These are phyloP conservation scores for Aspergillus flavus DNA, from an alignment of 2,329 filamentous ascomycete species.

Conservation along the genomic window DNA sequence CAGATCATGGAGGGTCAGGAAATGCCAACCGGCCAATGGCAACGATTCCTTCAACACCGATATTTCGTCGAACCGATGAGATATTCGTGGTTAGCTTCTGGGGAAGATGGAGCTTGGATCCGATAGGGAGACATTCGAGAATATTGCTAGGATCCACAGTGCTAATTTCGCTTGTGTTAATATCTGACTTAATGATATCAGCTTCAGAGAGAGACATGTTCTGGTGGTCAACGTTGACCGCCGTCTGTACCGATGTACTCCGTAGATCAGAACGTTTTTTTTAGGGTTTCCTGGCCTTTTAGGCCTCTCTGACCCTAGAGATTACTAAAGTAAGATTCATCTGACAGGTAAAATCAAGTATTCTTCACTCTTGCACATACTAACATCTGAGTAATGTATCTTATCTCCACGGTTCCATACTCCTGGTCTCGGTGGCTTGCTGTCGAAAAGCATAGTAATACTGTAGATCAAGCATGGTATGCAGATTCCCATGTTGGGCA, in stretches of 20 bases:
- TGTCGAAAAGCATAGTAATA: conserved; percentile 7
- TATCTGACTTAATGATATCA: neutral
- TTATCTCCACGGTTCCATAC: conserved; percentile 10
- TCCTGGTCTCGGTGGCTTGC: conserved; percentile 2
- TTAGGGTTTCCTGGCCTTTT: neutral
- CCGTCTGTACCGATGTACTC: neutral
- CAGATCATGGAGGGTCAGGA: neutral
- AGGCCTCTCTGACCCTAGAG: neutral
- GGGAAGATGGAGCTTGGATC: conserved; percentile 13
- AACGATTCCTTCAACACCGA: conserved; percentile 14
- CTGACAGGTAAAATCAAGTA: neutral
- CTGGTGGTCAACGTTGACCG: neutral
- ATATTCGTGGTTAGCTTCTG: conserved; percentile 15
- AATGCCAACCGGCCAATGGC: conserved; percentile 8
- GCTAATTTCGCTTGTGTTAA: conserved; percentile 8
- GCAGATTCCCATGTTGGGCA: conserved; percentile 15
- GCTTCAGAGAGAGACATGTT: neutral
- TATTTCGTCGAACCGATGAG: conserved; percentile 9
- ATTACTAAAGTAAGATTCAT: neutral
- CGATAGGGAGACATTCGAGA: conserved; percentile 15
- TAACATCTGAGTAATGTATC: neutral
- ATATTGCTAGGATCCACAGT: conserved; percentile 10
- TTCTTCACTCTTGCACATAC: neutral
- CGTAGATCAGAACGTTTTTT: neutral
- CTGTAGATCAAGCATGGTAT: conserved; percentile 12